Evolutionary conservation across 441 rosid species (phyloP).

Genomic region (Croton laevigatus): DNA sequence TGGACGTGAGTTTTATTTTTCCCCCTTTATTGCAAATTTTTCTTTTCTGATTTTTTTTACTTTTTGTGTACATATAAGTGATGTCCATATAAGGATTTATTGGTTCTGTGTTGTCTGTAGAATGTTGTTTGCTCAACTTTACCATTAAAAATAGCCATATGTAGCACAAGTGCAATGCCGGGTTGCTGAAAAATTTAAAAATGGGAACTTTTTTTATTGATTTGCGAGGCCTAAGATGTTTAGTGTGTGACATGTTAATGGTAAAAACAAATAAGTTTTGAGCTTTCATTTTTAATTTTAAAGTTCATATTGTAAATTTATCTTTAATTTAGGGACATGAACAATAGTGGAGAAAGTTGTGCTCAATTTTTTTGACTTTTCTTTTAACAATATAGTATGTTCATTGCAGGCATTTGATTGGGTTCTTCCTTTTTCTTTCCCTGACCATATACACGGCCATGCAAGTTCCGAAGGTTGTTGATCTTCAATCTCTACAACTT

Average conservation of each 20-base stretch:
- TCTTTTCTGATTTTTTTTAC: background rate
- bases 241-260: background rate
- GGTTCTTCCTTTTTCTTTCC: constrained; percentile 84
- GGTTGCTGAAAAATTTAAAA: background rate
- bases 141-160: background rate
- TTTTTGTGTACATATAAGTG: background rate
- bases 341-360: background rate
- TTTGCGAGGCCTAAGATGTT: background rate
- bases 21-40: background rate
- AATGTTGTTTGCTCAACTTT: background rate
- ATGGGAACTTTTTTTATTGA: background rate
- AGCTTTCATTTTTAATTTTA: too few species aligned
- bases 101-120: background rate
- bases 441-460: constrained; percentile 81
- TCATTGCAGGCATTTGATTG: constrained; percentile 86
- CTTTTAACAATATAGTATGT: constrained; percentile 1
- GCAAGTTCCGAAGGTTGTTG: constrained; percentile 70
- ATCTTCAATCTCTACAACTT: constrained; percentile 74
- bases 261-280: background rate
- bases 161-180: background rate
- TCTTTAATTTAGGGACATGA: too few species aligned
- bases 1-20: constrained; percentile 72
- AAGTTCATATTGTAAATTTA: too few species aligned
- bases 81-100: background rate
- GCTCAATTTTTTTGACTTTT: background rate